Conservation (phyloP, 495 filamentous ascomycete genomes). For the Podospora appendiculata region DNA sequence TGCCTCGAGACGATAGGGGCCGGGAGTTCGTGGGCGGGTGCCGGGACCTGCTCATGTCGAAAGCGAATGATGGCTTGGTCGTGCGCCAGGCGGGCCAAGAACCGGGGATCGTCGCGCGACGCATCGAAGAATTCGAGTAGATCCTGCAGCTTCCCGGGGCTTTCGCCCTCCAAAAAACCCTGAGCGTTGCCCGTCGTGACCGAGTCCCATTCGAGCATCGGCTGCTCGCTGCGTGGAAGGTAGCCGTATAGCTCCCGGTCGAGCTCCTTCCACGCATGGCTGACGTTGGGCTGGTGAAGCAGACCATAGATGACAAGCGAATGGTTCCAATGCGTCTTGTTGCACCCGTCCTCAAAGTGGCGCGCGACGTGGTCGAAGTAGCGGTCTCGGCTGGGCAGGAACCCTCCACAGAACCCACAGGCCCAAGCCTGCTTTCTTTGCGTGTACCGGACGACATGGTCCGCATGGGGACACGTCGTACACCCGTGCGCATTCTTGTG, state of each 20-base stretch:
- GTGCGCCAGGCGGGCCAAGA: slow-evolving; percentile 33
- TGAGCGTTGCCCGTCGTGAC: slow-evolving; percentile 38
- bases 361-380: slow-evolving; percentile 44
- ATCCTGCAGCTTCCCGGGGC: slow-evolving; percentile 40
- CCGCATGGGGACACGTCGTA: slow-evolving; percentile 41
- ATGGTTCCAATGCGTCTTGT: slow-evolving; percentile 41
- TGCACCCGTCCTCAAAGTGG: slow-evolving; percentile 41
- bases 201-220: slow-evolving; percentile 39
- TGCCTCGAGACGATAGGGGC: neutral
- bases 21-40: neutral
- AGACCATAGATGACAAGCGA: slow-evolving; percentile 43
- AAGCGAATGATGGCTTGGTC: slow-evolving; percentile 33
- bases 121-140: slow-evolving; percentile 42
- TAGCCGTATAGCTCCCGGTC: slow-evolving; percentile 29
- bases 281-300: slow-evolving; percentile 41
- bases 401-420: slow-evolving; percentile 43
- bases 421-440: slow-evolving; percentile 28
- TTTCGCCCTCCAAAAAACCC: slow-evolving; percentile 40
- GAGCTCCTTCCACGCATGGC: slow-evolving; percentile 37
- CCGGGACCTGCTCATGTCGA: slow-evolving; percentile 9
- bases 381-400: slow-evolving; percentile 37
- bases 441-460: slow-evolving; percentile 33
- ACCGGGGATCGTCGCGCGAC: slow-evolving; percentile 29
- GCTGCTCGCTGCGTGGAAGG: slow-evolving; percentile 33
- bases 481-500: slow-evolving; percentile 44